phyloP scores from a whole-genome alignment of 2,329 filamentous ascomycete species.

The Aciculosporium take region DNA sequence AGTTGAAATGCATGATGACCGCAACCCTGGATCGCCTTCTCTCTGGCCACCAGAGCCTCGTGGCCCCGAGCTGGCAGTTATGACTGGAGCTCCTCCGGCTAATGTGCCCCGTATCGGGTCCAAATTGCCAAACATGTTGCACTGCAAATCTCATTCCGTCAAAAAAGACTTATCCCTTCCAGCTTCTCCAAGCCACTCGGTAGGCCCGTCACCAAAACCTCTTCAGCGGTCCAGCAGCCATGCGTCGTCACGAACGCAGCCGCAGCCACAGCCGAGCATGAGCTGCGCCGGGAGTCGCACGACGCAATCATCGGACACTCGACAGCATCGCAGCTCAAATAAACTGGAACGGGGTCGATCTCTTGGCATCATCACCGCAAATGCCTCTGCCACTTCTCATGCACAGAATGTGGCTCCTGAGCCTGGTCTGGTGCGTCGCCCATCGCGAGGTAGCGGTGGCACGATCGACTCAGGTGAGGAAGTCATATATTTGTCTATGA shows the following conservation, averaged over 20 bases:
- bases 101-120: background rate
- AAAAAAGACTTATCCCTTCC: conserved; percentile 5
- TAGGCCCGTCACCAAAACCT: conserved; percentile 10
- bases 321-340: background rate
- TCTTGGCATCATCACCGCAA: background rate
- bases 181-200: conserved; percentile 5
- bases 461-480: conserved; percentile 4
- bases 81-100: background rate
- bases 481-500: conserved; percentile 4
- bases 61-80: conserved; percentile 8
- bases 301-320: background rate
- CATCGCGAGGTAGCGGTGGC: conserved; percentile 6
- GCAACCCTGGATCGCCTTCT: conserved; percentile 10
- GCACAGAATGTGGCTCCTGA: background rate
- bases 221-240: conserved; percentile 5
- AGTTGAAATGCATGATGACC: conserved; percentile 4
- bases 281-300: background rate
- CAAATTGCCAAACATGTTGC: conserved; percentile 5
- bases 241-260: background rate
- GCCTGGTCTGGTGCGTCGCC: background rate
- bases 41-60: conserved; percentile 19
- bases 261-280: background rate
- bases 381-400: background rate
- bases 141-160: conserved; percentile 14
- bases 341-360: background rate